These are phyloP conservation scores for Microdochium bolleyi DNA, from an alignment of 2,329 filamentous ascomycete species.

Conservation along the genomic window DNA sequence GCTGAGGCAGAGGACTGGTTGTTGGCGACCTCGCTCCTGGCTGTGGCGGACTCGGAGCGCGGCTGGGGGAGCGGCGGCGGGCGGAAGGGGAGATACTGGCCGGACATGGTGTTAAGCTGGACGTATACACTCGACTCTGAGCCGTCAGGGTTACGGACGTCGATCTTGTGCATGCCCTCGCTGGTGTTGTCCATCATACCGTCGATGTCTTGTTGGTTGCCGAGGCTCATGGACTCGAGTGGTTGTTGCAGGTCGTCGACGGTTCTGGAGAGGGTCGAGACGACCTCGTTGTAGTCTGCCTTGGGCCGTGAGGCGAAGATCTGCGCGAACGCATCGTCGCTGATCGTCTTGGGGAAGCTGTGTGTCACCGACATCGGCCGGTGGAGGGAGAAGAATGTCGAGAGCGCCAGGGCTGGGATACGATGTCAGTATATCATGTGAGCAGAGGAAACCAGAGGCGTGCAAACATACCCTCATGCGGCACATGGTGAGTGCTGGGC, in stretches of 20 bases:
- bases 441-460: slow-evolving; percentile 2
- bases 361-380: slow-evolving; percentile 85
- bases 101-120: slow-evolving; percentile 60
- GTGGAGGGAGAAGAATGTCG: slow-evolving; percentile 93
- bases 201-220: slow-evolving; percentile 23
- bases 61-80: slow-evolving; percentile 75
- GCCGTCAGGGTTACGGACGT: slow-evolving; percentile 48
- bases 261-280: slow-evolving; percentile 56
- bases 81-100: slow-evolving; percentile 70
- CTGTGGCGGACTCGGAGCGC: slow-evolving; percentile 32
- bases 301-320: slow-evolving; percentile 63
- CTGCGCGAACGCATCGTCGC: slow-evolving; percentile 68
- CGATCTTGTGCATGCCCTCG: slow-evolving; percentile 41
- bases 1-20: slow-evolving; percentile 24
- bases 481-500: slow-evolving; percentile 66
- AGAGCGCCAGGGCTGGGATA: slow-evolving; percentile 68
- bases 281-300: slow-evolving; percentile 50
- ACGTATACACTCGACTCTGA: slow-evolving; percentile 52
- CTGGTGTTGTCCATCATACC: slow-evolving; percentile 26
- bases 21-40: slow-evolving; percentile 19
- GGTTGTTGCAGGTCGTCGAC: slow-evolving; percentile 52
- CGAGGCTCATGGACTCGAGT: slow-evolving; percentile 44
- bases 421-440: slow-evolving; percentile 9
- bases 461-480: slow-evolving; percentile 49
- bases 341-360: slow-evolving; percentile 66